phyloP scores from a whole-genome alignment of 2,329 filamentous ascomycete species.

The Colletotrichum sp. region DNA sequence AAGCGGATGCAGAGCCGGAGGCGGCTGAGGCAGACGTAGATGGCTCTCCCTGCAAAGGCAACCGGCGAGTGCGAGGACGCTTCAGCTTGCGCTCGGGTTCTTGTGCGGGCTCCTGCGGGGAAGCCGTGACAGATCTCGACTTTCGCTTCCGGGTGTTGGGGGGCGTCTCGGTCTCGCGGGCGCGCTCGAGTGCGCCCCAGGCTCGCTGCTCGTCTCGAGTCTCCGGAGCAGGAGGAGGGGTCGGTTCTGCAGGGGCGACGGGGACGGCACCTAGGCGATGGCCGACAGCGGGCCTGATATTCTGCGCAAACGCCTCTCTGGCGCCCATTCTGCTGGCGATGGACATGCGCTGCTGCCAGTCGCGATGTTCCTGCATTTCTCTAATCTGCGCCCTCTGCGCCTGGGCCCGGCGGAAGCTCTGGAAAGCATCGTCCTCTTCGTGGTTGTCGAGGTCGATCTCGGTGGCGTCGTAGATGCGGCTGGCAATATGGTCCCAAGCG shows the following conservation, averaged over 20 bases:
- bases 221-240: slow-evolving; percentile 55
- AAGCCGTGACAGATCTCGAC: slow-evolving; percentile 70
- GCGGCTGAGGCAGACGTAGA: slow-evolving; percentile 42
- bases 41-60: slow-evolving; percentile 54
- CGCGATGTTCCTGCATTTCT: slow-evolving; percentile 63
- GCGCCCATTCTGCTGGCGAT: slow-evolving; percentile 83
- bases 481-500: slow-evolving; percentile 74
- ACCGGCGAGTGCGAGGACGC: slow-evolving; percentile 79
- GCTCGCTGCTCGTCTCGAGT: slow-evolving; percentile 81
- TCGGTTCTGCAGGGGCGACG: neutral
- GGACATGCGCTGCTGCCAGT: slow-evolving; percentile 84
- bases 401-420: slow-evolving; percentile 59
- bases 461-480: slow-evolving; percentile 68
- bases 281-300: slow-evolving; percentile 61
- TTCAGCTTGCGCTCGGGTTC: slow-evolving; percentile 86
- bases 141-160: slow-evolving; percentile 74
- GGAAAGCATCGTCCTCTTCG: slow-evolving; percentile 71
- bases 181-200: slow-evolving; percentile 91
- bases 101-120: slow-evolving; percentile 67
- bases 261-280: slow-evolving; percentile 62
- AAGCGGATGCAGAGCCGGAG: neutral
- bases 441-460: slow-evolving; percentile 85
- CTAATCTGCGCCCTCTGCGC: slow-evolving; percentile 50
- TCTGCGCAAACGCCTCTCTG: slow-evolving; percentile 72
- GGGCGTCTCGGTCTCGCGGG: slow-evolving; percentile 68